A percentile compares a stretch with the other conserved stretches of the same genome.
These are phyloP conservation scores for Maudiozyma serrabonitensis DNA, from an alignment of 805 yeast genomes.

Conservation along the genomic window DNA sequence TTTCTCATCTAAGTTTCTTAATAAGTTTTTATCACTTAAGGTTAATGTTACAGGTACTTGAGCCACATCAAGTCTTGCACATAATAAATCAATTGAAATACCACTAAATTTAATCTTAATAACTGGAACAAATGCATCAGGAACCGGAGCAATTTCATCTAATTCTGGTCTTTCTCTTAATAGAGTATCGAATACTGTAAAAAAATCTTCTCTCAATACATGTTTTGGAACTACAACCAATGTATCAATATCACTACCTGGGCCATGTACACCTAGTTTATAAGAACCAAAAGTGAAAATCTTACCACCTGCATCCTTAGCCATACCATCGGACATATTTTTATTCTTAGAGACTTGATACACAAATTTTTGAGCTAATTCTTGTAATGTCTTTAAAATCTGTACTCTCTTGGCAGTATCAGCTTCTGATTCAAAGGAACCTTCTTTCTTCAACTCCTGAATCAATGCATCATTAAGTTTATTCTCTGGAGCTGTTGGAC, in stretches of 20 bases:
- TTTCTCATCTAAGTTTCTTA: conserved; percentile 81
- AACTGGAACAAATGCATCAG: conserved; percentile 97
- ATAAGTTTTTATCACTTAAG: conserved; percentile 72
- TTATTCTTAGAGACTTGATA: conserved; percentile 66
- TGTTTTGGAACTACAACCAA: conserved; percentile 96
- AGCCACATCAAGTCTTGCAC: conserved; percentile 74
- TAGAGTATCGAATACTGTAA: conserved; percentile 64
- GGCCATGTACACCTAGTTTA: conserved; percentile 92
- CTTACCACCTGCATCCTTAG: conserved; percentile 94
- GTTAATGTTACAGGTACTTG: conserved; percentile 70
- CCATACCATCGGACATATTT: conserved; percentile 97
- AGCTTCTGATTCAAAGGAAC: conserved; percentile 80
- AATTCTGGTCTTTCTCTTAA: conserved; percentile 68
- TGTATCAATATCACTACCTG: conserved; percentile 96
- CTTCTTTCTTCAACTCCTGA: conserved; percentile 67
- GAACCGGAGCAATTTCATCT: conserved; percentile 86
- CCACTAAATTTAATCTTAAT: conserved; percentile 83
- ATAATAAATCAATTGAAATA: conserved; percentile 85
- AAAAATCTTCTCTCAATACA: conserved; percentile 82
- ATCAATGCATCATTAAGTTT: conserved; percentile 66
- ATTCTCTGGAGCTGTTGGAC: conserved; percentile 75
- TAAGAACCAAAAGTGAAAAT: conserved; percentile 95
- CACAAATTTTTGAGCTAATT: conserved; percentile 72
- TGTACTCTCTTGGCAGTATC: conserved; percentile 76
- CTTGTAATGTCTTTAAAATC: conserved; percentile 62